phyloP scores from a whole-genome alignment of 1,139 yeast genomes.

The Scheffersomyces parashehatae region DNA sequence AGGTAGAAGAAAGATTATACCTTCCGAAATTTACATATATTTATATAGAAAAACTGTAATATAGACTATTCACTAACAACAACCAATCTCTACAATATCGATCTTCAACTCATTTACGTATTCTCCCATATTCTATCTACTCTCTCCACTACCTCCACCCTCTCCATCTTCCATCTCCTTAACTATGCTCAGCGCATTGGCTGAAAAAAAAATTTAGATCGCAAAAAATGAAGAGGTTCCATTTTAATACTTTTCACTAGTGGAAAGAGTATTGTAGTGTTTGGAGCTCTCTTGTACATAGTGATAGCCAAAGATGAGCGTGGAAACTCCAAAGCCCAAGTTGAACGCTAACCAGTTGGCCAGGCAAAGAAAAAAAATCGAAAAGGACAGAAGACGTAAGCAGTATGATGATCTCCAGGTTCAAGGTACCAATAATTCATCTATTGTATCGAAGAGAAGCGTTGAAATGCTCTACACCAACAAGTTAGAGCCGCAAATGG shows the following conservation, averaged over 20 bases:
- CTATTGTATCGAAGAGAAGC: conserved; percentile 80
- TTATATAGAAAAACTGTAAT: no score
- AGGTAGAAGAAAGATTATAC: not conserved
- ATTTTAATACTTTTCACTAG: not conserved
- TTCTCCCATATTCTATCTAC: no score
- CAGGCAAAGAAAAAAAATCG: conserved; percentile 39
- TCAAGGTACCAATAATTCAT: conserved; percentile 82
- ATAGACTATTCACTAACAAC: no score
- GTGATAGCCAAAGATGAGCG: no score
- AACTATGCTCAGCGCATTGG: not conserved
- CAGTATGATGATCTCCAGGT: conserved; percentile 62
- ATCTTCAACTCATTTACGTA: no score
- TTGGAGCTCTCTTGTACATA: no score
- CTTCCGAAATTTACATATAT: no score
- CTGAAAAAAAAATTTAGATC: no score
- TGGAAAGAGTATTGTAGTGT: no score
- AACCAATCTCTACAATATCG: no score
- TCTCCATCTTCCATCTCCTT: not conserved
- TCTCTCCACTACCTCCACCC: no score
- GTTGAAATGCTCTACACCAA: conserved; percentile 66
- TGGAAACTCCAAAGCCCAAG: conserved; percentile 2
- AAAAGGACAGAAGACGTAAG: conserved; percentile 49
- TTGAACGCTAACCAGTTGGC: conserved; percentile 19
- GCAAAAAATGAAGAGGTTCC: not conserved
- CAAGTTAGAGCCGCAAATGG: conserved; percentile 37